Percentiles rank a stretch among this genome's conserved stretches.
phyloP scores from a whole-genome alignment of 2,329 filamentous ascomycete species.

The Dothistroma septosporum region DNA sequence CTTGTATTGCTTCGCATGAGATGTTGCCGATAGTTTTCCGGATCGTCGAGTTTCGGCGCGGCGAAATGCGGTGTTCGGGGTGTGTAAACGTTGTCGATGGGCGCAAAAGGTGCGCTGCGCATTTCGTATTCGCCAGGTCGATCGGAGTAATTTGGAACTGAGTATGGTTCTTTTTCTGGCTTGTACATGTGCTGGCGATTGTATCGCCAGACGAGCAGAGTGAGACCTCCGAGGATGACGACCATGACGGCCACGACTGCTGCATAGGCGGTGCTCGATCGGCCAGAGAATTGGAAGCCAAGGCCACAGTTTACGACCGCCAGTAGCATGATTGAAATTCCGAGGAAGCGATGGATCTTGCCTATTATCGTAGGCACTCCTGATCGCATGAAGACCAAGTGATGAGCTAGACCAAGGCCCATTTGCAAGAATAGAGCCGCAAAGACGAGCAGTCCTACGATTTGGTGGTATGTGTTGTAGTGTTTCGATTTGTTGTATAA shows the following conservation, averaged over 20 bases:
- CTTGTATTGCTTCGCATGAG: conserved; percentile 5
- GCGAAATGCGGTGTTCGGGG: conserved; percentile 21
- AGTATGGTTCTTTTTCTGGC: conserved; percentile 17
- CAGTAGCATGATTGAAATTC: conserved; percentile 51
- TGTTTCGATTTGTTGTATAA: conserved; percentile 41
- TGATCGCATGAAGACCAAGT: conserved; percentile 34
- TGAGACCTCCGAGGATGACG: conserved; percentile 17
- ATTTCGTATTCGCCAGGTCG: conserved; percentile 22
- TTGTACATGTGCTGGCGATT: conserved; percentile 20
- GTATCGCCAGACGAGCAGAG: conserved; percentile 14
- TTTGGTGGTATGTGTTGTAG: conserved; percentile 46
- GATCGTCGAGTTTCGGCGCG: conserved; percentile 8
- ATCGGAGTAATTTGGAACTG: conserved; percentile 8
- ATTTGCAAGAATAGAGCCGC: conserved; percentile 36
- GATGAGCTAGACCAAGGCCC: conserved; percentile 39
- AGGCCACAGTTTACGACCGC: conserved; percentile 57
- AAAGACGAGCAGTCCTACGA: conserved; percentile 43
- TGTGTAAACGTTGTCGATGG: conserved; percentile 20
- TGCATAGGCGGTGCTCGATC: conserved; percentile 27
- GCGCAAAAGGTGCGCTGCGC: conserved; percentile 16
- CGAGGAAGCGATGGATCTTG: conserved; percentile 56
- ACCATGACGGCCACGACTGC: conserved; percentile 21
- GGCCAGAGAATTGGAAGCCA: conserved; percentile 56
- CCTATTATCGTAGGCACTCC: conserved; percentile 41
- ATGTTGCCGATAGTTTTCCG: conserved; percentile 15